A percentile compares a stretch with the other conserved stretches of the same genome.
These are phyloP conservation scores for Nematocida sp. DNA, from an alignment of 371 early-diverging fungal genomes.

Conservation along the genomic window DNA sequence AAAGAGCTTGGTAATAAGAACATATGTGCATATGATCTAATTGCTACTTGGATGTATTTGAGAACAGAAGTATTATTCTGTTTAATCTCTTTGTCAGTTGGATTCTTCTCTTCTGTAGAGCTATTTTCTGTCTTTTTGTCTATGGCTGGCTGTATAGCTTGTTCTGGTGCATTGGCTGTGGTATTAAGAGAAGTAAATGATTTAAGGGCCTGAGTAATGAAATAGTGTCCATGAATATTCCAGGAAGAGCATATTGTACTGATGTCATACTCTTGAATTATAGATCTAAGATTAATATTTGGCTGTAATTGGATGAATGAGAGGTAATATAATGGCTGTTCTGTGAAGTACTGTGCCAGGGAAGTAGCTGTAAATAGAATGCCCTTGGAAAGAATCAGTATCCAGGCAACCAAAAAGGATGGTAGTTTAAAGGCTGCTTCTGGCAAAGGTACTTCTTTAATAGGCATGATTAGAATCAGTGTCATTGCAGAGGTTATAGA, in stretches of 20 bases:
- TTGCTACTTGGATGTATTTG: background rate
- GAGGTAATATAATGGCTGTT: background rate
- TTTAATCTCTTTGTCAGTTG: background rate
- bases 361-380: too few relatives aligned
- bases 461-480: too few relatives aligned
- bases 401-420: too few relatives aligned
- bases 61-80: too few relatives aligned
- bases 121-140: conserved; percentile 4
- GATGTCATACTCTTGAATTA: background rate
- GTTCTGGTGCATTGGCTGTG: background rate
- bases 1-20: conserved; percentile 17
- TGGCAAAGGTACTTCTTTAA: too few relatives aligned
- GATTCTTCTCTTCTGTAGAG: conserved; percentile 2
- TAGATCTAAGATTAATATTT: background rate
- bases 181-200: background rate
- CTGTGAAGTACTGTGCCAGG: background rate
- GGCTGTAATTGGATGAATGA: background rate
- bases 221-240: conserved; percentile 37
- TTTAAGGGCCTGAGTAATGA: conserved; percentile 26
- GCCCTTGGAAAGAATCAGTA: background rate
- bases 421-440: too few relatives aligned
- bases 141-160: background rate
- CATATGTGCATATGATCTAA: conserved; percentile 25
- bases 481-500: background rate
- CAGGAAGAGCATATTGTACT: conserved; percentile 8